Conservation (phyloP, 148 eudicot species). For the Vaccinium macrocarpon region DNA sequence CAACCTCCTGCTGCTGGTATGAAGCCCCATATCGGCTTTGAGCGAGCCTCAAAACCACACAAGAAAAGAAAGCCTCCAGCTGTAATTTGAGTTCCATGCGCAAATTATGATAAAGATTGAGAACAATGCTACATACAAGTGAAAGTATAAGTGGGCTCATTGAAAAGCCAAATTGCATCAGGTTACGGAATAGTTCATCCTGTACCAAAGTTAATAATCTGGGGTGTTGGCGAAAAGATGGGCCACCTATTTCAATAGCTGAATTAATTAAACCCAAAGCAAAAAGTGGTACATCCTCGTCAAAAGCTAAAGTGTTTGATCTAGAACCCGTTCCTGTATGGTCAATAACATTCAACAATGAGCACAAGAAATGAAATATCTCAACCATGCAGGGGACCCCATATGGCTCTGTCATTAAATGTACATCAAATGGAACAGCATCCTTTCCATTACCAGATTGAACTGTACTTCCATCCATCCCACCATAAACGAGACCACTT, state of each 20-base stretch:
- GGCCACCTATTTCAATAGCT: conserved; percentile 31
- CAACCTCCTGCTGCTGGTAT: conserved; percentile 36
- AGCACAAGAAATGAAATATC: conserved; percentile 32
- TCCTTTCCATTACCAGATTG: conserved; percentile 7
- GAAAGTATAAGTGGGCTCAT: conserved; percentile 32
- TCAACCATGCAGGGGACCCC: conserved; percentile 36
- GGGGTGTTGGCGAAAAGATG: conserved; percentile 27
- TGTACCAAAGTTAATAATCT: conserved; percentile 26
- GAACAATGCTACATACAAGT: conserved; percentile 28
- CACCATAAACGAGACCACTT: not conserved
- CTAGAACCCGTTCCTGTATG: conserved; percentile 18
- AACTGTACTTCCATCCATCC: conserved; percentile 2
- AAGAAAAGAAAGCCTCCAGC: conserved; percentile 33
- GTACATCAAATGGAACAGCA: conserved; percentile 7
- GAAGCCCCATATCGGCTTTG: conserved; percentile 32
- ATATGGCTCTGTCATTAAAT: conserved; percentile 27
- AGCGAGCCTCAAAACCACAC: conserved; percentile 29
- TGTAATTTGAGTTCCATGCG: conserved; percentile 29
- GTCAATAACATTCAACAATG: conserved; percentile 25
- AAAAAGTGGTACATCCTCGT: conserved; percentile 39
- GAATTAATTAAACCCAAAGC: conserved; percentile 33
- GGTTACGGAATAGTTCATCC: conserved; percentile 29
- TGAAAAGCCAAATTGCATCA: conserved; percentile 30
- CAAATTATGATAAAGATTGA: conserved; percentile 29
- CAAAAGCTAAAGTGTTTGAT: conserved; percentile 29